Evolutionary conservation across 179 eudicot species (phyloP), one percentile per base, ranked within the genome.

Genomic region (Vitellaria paradoxa): DNA sequence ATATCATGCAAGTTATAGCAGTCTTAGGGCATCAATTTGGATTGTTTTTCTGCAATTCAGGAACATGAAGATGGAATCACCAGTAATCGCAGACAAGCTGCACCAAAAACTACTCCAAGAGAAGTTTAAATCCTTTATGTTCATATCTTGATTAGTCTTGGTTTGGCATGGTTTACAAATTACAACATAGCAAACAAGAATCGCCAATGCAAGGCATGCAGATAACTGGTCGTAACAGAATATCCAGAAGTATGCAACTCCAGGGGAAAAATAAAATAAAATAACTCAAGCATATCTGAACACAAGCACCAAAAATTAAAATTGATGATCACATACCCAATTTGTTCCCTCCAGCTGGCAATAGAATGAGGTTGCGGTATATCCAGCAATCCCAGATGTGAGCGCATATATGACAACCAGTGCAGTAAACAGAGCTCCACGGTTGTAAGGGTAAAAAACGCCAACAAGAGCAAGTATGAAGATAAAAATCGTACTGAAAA

Each of bases 361-460:
- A 69, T 83, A 80, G 79, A 80, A 83, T 14, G 86, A 80, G 68
- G 81, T 72, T 10, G 86, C 81, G 0, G 83, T 80, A 62, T 83
- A 83, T 69, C 86, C 83, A 10, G 86, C 86, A 62, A 83, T 78
- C 14, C 86, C 86, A 76, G 88, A 86, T 70, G 88, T 86, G 70
- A 86, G 88, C 12, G 88, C 88, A 77, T 86, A 86, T 23, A 86
- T 81, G 60, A 86, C 81, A 68, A 86, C 85, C 76, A 86, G 49
- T 26, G 86, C 88, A 3, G 88, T 86, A 69, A 86, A 86, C 9
- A 86, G 81, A 52, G 86, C 85, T 63, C 88, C 88, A 2, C 86
- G 82, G 77, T 86, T 86, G 85, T 86, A 86, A 53, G 88, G 88
- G 71, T 86, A 86, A 45, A 86, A 86, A 20, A 86, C 86, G n/a